Conservation (phyloP, 192 early-diverging fungal species). For the Coemansia sp. region DNA sequence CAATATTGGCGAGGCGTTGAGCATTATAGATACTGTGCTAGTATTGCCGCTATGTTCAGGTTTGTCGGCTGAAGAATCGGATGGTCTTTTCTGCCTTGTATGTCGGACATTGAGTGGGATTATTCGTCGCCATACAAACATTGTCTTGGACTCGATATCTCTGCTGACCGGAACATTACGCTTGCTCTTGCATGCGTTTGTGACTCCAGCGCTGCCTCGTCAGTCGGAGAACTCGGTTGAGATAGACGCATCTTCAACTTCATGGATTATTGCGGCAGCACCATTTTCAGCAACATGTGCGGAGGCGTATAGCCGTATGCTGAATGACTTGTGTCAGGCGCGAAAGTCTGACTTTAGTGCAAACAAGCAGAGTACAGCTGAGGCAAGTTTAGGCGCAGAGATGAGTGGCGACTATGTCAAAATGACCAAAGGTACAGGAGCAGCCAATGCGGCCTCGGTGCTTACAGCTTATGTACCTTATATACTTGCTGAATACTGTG, state of each 20-base stretch:
- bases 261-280: slow-evolving; percentile 44
- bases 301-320: slow-evolving; percentile 34
- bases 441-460: slow-evolving; percentile 26
- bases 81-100: slow-evolving; percentile 15
- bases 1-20: slow-evolving; percentile 28
- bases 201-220: slow-evolving; percentile 11
- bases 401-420: slow-evolving; percentile 19
- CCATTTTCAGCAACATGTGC: slow-evolving; percentile 35
- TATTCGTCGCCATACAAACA: slow-evolving; percentile 26
- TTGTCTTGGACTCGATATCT: slow-evolving; percentile 28
- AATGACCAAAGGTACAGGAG: slow-evolving; percentile 39
- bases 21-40: slow-evolving; percentile 11
- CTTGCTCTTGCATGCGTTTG: slow-evolving; percentile 42
- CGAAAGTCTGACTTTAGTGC: slow-evolving; percentile 1
- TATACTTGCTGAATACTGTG: slow-evolving; percentile 49
- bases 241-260: slow-evolving; percentile 12
- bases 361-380: neutral
- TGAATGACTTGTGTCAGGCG: slow-evolving; percentile 26
- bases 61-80: neutral
- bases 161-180: slow-evolving; percentile 20
- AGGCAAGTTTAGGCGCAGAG: neutral
- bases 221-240: neutral
- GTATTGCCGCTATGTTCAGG: slow-evolving; percentile 15
- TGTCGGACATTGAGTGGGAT: slow-evolving; percentile 25
- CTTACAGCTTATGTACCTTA: slow-evolving; percentile 28